These are phyloP conservation scores for Angomonas ambiguus DNA, from an alignment of 208 protist genomes.

Conservation along the genomic window DNA sequence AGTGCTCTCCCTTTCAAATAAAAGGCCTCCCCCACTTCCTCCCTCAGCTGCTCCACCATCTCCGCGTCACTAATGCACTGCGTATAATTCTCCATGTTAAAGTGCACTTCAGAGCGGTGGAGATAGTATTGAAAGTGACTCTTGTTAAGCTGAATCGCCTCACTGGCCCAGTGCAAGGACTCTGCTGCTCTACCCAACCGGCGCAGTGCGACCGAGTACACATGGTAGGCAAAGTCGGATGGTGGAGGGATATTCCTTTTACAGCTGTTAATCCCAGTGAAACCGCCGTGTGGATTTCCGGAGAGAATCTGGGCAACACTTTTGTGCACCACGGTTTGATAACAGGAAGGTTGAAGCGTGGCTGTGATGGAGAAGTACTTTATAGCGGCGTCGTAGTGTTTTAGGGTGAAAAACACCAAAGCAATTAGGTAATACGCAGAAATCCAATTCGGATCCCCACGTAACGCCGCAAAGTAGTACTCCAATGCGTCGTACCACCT, in stretches of 20 bases:
- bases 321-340: neutral
- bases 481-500: neutral
- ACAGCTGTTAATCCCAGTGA: constrained; percentile 22
- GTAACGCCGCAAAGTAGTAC: neutral
- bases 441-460: neutral
- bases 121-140: constrained; percentile 7
- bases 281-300: constrained; percentile 37
- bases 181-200: constrained; percentile 33
- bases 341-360: neutral
- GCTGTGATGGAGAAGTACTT: constrained; percentile 38
- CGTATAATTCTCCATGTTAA: constrained; percentile 21
- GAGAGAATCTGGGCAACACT: constrained; percentile 6
- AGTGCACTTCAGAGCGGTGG: constrained; percentile 24
- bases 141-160: constrained; percentile 11
- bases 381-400: constrained; percentile 71
- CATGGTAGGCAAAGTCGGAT: neutral
- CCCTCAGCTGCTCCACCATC: constrained; percentile 1
- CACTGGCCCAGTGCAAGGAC: constrained; percentile 40
- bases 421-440: constrained; percentile 40
- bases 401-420: constrained; percentile 62
- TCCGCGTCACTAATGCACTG: constrained; percentile 21
- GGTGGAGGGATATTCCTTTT: neutral
- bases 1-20: constrained; percentile 78
- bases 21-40: constrained; percentile 40
- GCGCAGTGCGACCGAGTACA: constrained; percentile 40